A percentile compares a stretch with the other conserved stretches of the same genome.
phyloP scores from a whole-genome alignment of 306 rosid genomes.

The Spatholobus suberectus region DNA sequence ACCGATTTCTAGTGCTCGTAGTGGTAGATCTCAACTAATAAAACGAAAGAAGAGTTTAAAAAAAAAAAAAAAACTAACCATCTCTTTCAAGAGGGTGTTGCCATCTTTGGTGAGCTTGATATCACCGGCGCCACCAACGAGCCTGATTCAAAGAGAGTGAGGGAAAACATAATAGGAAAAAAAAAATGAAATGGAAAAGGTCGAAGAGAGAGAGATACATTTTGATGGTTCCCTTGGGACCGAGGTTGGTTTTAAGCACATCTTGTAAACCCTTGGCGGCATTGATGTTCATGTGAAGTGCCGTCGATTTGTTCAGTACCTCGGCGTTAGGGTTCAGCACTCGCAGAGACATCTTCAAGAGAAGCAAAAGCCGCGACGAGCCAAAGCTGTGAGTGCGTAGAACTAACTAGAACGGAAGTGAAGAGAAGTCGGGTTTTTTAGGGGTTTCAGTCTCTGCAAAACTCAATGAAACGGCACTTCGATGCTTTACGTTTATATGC shows the following conservation, averaged over 20 bases:
- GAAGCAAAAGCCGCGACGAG: neutral
- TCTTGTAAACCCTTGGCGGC: constrained; percentile 98
- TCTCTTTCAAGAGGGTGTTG: constrained; percentile 91
- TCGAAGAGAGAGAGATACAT: constrained; percentile 48
- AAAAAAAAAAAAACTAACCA: constrained; percentile 57
- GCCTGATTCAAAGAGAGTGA: constrained; percentile 56
- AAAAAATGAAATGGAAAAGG: neutral
- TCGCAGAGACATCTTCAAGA: constrained; percentile 70
- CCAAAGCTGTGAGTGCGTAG: neutral
- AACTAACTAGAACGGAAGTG: neutral
- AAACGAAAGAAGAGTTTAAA: neutral
- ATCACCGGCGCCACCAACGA: constrained; percentile 97
- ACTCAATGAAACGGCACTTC: neutral
- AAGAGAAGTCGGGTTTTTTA: constrained; percentile 26
- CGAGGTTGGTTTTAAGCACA: constrained; percentile 91
- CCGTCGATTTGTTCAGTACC: constrained; percentile 97
- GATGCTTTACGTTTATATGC: neutral
- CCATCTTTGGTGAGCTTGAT: constrained; percentile 98
- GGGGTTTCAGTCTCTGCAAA: constrained; percentile 15
- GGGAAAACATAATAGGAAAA: neutral
- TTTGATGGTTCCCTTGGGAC: constrained; percentile 97
- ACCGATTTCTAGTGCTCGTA: neutral
- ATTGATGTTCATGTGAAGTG: constrained; percentile 94
- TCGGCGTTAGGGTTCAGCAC: constrained; percentile 91
- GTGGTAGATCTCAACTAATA: neutral